Evolutionary conservation across 2,329 filamentous ascomycete species (phyloP), one percentile per base, ranked within the genome.

Genomic region (Alternaria triticina): DNA sequence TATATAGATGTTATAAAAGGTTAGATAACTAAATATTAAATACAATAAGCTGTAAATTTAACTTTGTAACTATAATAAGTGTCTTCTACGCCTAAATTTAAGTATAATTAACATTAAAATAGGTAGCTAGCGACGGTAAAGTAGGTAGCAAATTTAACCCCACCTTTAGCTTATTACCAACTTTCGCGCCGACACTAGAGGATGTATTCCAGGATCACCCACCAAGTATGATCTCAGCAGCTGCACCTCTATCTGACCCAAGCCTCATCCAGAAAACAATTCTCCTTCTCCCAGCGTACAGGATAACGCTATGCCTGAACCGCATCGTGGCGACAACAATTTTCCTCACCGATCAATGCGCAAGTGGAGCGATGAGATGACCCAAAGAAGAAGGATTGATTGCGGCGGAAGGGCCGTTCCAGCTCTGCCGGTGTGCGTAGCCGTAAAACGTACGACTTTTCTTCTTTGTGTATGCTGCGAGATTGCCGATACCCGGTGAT

Each of bases 361-460:
- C 27, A 15, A 45, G 40, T 23, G 43, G 23, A 46, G 28, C n/a
- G 20, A n/a, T 49, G 15, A 25, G 20, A 25, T 54, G n/a, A 10
- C 61, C 54, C 23, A 51, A 64, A 51, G 22, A 40, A 64, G 63
- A 43, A 66, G 61, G 61, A 59, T 68, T 33, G 52, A 62, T 61
- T 43, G 54, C 54, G 49, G 63, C 58, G 63, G 63, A 64, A 57
- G 50, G 44, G 57, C 47, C 8, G 50, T 52, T 45, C 66, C 66
- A 54, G 59, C 54, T 33, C 30, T 40, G 49, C 30, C 43, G 54
- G 27, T 25, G 20, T 40, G 49, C 12, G 12, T 40, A 13, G 49
- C 17, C 22, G 43, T 56, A 13, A 8, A 33, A 56, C 17, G 52
- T 47, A 30, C 27, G 43, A 47, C 45, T 56, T 56, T 33, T 17